Conservation (phyloP, 2,329 filamentous ascomycete species). For the Erysiphe neolycopersici region DNA sequence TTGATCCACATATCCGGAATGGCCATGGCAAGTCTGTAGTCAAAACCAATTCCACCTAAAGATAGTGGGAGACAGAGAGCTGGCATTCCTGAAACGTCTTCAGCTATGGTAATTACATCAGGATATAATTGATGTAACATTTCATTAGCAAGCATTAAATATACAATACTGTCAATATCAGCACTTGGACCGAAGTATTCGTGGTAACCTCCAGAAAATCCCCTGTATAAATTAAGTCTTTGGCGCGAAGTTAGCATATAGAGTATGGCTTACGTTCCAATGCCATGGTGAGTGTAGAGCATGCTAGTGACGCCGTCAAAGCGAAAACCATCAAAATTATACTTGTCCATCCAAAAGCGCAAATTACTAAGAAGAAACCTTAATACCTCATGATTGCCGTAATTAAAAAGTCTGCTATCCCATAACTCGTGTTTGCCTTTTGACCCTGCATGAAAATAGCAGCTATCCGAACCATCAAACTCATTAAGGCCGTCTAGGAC, state of each 20-base stretch:
- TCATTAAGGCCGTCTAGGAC: conserved; percentile 83
- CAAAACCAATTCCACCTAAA: conserved; percentile 80
- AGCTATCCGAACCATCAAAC: conserved; percentile 84
- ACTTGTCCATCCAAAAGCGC: conserved; percentile 98
- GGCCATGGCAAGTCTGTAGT: conserved; percentile 93
- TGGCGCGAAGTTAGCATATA: neutral
- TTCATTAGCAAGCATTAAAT: conserved; percentile 90
- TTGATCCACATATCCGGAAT: conserved; percentile 99
- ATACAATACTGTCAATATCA: conserved; percentile 81
- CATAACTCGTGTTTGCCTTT: conserved; percentile 79
- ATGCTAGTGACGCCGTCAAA: conserved; percentile 98
- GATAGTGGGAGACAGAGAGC: conserved; percentile 71
- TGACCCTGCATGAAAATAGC: conserved; percentile 75
- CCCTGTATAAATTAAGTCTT: conserved; percentile 23
- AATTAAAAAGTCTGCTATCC: conserved; percentile 96
- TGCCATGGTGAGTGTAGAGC: conserved; percentile 87
- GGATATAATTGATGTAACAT: conserved; percentile 83
- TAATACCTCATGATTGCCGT: conserved; percentile 77
- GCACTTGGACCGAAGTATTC: conserved; percentile 83
- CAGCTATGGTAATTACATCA: conserved; percentile 68
- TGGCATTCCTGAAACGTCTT: conserved; percentile 97
- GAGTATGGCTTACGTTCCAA: conserved; percentile 50
- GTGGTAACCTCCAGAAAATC: conserved; percentile 92
- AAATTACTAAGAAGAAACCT: conserved; percentile 91
- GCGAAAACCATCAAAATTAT: conserved; percentile 84